phyloP scores from a whole-genome alignment of 352 stramenopile species.

The Aphanomyces euteiches region DNA sequence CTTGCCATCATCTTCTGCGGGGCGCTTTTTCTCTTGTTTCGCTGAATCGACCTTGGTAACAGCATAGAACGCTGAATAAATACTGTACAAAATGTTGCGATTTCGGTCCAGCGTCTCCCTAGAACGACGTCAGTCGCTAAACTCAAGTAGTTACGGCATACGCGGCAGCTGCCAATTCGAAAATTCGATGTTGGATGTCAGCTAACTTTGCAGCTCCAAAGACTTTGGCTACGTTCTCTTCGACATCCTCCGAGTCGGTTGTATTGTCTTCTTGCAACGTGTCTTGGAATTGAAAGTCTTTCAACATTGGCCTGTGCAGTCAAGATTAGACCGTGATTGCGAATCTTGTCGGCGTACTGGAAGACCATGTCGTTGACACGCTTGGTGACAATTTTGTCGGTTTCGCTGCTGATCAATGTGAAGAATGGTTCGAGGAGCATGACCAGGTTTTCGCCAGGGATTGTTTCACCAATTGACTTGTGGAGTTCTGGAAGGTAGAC shows the following conservation, averaged over 20 bases:
- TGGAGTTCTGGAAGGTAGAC: constrained; percentile 67
- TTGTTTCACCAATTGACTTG: constrained; percentile 45
- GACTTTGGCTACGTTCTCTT: constrained; percentile 51
- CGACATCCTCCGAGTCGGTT: constrained; percentile 44
- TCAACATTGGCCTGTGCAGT: constrained; percentile 46
- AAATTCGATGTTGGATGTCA: constrained; percentile 74
- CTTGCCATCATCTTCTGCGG: constrained; percentile 32
- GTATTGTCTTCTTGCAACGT: constrained; percentile 39
- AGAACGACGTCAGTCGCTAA: too few relatives aligned
- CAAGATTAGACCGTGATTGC: neutral
- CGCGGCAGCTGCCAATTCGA: constrained; percentile 68
- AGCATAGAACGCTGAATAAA: constrained; percentile 71
- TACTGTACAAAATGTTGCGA: constrained; percentile 65
- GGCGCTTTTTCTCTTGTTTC: constrained; percentile 33
- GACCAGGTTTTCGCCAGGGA: constrained; percentile 62
- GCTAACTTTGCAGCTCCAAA: constrained; percentile 62
- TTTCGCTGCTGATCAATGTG: constrained; percentile 66
- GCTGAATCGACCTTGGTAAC: constrained; percentile 67
- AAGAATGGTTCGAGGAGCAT: constrained; percentile 78
- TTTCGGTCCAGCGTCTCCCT: constrained; percentile 75
- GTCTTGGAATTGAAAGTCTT: constrained; percentile 59
- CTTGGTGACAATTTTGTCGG: constrained; percentile 79
- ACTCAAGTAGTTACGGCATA: constrained; percentile 32
- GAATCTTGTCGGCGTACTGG: constrained; percentile 24
- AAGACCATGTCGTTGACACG: constrained; percentile 75